Percentiles rank a stretch among this genome's conserved stretches.
Conservation (phyloP, 352 stramenopile genomes). For the Globisporangium nodosum region DNA sequence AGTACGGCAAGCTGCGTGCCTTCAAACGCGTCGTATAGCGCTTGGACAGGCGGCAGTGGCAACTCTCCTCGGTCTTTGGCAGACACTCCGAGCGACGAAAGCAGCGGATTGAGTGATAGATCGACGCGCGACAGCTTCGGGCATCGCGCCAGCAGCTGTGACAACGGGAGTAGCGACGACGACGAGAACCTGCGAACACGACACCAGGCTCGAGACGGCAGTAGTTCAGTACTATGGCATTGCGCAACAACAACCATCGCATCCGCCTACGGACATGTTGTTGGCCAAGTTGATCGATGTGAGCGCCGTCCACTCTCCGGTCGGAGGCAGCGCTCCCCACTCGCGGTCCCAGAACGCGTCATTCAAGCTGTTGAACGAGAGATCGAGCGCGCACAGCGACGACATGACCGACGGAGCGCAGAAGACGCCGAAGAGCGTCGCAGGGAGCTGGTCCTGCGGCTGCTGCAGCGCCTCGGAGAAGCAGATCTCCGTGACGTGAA, state of each 20-base stretch:
- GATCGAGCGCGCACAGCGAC: slow-evolving; percentile 24
- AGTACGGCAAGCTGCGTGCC: slow-evolving; percentile 18
- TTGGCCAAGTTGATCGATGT: slow-evolving; percentile 37
- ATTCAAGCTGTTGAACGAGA: slow-evolving; percentile 50
- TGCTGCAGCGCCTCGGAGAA: neutral
- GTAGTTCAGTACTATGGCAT: neutral
- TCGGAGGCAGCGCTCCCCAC: neutral
- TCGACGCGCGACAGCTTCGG: slow-evolving; percentile 29
- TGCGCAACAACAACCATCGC: too few species aligned
- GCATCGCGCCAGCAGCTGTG: slow-evolving; percentile 23
- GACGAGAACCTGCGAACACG: slow-evolving; percentile 26
- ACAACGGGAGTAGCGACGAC: slow-evolving; percentile 15
- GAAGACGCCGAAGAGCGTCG: neutral
- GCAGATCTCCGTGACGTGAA: neutral
- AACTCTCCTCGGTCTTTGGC: neutral
- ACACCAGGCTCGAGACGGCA: neutral
- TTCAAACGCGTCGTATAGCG: slow-evolving; percentile 1
- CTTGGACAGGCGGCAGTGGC: slow-evolving; percentile 1
- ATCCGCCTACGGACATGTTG: slow-evolving; percentile 30
- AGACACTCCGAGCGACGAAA: slow-evolving; percentile 1
- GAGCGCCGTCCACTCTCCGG: slow-evolving; percentile 18
- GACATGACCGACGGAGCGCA: neutral
- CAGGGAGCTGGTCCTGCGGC: neutral
- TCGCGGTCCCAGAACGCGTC: slow-evolving; percentile 30
- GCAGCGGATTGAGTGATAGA: slow-evolving; percentile 39